Base-by-base conservation (phyloP, 306 rosid genomes). In the Quercus glauca region DNA sequence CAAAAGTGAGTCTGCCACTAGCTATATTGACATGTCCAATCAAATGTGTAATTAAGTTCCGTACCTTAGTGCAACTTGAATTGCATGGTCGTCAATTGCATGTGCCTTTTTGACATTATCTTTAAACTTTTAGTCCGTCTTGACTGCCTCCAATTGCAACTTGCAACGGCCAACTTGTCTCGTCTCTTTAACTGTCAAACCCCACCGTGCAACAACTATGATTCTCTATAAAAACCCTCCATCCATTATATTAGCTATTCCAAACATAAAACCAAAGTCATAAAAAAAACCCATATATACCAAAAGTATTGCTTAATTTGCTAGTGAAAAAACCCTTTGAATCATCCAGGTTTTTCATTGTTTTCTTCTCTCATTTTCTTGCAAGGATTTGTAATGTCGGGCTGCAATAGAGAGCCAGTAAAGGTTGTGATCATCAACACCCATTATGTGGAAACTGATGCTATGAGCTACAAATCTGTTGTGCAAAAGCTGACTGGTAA, bases 401-500 rank as follows among this genome's bases (percentile, higher is more conserved):
- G 78, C 20, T 73, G 59, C 17, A 25, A 18, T 57, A 82, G 64
- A 25, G 52, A 41, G 26, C 71, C 85, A 0, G 89, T 88, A 78
- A 91, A 81, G 89, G 37, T 93, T 77, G 97, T 91, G 83, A 88
- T 91, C 4, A 93, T 93, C 78, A 88, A 84, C 49, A 93, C 98
- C 33, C 82, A 90, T 69, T 90, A 91, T 23, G 94, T 93, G 1
- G 86, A 91, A 67, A 93, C 98, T 4, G 98, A 93, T 75, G 90
- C 90, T 3, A 61, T 57, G 55, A 88, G 91, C 86, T 93, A 91
- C 73, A 93, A 93, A 80, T 78, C 92, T 1, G 92, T 89, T 80
- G 97, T 93, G 25, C 97, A 93, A 76, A 91, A 81, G 76, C 87
- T 93, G 1, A 93, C 98, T 1, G 97, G 98, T 7, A 91, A 87